Conservation (phyloP, 495 filamentous ascomycete species). For the Amniculicola lignicola region DNA sequence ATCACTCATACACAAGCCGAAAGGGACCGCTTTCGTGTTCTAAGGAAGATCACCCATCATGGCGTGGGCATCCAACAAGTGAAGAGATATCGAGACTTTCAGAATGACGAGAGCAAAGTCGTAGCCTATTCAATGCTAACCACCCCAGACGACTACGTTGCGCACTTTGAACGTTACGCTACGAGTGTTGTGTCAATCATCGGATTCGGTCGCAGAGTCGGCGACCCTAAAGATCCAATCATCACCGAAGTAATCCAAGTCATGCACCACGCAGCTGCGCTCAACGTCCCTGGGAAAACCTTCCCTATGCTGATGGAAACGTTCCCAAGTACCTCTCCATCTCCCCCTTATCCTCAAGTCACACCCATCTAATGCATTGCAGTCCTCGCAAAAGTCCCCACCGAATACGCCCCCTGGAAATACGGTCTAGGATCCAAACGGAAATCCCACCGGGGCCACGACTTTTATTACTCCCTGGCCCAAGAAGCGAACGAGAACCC, state of each 20-base stretch:
- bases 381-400: slow-evolving; percentile 44
- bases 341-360: background rate
- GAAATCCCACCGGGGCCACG: slow-evolving; percentile 32
- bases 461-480: slow-evolving; percentile 47
- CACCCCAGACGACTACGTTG: slow-evolving; percentile 43
- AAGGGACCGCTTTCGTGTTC: slow-evolving; percentile 55
- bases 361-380: background rate
- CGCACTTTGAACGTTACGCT: slow-evolving; percentile 46
- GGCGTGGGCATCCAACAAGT: slow-evolving; percentile 53
- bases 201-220: slow-evolving; percentile 44
- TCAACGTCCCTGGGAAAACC: slow-evolving; percentile 53
- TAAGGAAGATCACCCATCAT: slow-evolving; percentile 59
- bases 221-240: slow-evolving; percentile 47
- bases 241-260: slow-evolving; percentile 48
- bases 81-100: slow-evolving; percentile 56
- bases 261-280: slow-evolving; percentile 41
- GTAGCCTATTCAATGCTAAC: slow-evolving; percentile 43
- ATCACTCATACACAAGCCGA: slow-evolving; percentile 43
- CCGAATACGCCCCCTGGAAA: slow-evolving; percentile 42
- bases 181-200: slow-evolving; percentile 49
- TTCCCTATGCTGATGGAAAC: slow-evolving; percentile 63
- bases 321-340: slow-evolving; percentile 45
- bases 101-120: slow-evolving; percentile 54
- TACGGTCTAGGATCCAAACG: slow-evolving; percentile 41
- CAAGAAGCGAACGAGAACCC: slow-evolving; percentile 40